Conservation (phyloP, 2,329 filamentous ascomycete species). For the Nannizziopsis barbatae region DNA sequence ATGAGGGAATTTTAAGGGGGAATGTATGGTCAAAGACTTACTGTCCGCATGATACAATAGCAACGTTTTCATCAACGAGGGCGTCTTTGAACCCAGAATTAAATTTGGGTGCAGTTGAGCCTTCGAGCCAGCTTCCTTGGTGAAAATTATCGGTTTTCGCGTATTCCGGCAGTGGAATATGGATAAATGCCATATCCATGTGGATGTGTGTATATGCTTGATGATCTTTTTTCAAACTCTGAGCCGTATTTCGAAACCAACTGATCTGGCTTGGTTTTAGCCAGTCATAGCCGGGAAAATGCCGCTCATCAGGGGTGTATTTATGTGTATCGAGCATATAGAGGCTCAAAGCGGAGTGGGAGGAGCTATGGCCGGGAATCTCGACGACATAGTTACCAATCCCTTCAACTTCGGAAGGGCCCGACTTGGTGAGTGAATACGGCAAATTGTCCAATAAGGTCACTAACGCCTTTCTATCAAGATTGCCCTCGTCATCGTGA, state of each 20-base stretch:
- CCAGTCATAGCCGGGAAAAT: slow-evolving; percentile 94
- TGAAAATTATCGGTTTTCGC: slow-evolving; percentile 47
- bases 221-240: slow-evolving; percentile 63
- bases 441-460: slow-evolving; percentile 72
- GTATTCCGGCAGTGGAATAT: slow-evolving; percentile 92
- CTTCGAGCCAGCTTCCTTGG: slow-evolving; percentile 67
- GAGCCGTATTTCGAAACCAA: slow-evolving; percentile 78
- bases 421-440: slow-evolving; percentile 75
- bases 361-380: slow-evolving; percentile 64
- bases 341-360: slow-evolving; percentile 85
- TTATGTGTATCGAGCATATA: slow-evolving; percentile 90
- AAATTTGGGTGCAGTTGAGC: slow-evolving; percentile 73
- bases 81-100: slow-evolving; percentile 92
- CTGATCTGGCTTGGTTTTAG: slow-evolving; percentile 85
- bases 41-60: slow-evolving; percentile 86
- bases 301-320: slow-evolving; percentile 78
- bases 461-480: slow-evolving; percentile 72
- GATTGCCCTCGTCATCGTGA: slow-evolving; percentile 83
- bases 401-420: slow-evolving; percentile 72
- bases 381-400: slow-evolving; percentile 94
- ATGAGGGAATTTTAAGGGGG: not conserved
- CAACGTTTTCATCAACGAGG: slow-evolving; percentile 70
- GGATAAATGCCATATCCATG: slow-evolving; percentile 93
- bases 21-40: slow-evolving; percentile 36
- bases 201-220: slow-evolving; percentile 80